phyloP scores from a whole-genome alignment of 192 early-diverging fungal species.

The Backusella australiensis region DNA sequence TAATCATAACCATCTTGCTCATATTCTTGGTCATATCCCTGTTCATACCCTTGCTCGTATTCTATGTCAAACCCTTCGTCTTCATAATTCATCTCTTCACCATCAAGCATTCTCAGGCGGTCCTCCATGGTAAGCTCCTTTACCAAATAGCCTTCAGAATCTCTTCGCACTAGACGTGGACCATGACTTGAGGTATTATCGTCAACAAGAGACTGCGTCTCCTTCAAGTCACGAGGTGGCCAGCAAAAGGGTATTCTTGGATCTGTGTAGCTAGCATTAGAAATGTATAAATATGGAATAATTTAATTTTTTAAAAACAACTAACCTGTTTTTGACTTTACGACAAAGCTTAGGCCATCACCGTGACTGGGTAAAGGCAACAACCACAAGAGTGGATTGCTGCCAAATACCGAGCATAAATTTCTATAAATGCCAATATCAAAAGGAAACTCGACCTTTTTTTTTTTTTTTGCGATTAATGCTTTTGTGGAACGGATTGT shows the following conservation, averaged over 20 bases:
- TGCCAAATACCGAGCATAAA: slow-evolving; percentile 70
- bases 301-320: background rate
- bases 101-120: slow-evolving; percentile 23
- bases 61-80: background rate
- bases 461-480: background rate
- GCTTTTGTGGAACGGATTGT: background rate
- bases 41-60: background rate
- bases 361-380: slow-evolving; percentile 59
- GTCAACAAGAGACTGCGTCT: slow-evolving; percentile 5
- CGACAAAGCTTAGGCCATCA: slow-evolving; percentile 64
- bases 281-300: slow-evolving; percentile 3
- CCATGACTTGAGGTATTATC: background rate
- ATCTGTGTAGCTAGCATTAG: slow-evolving; percentile 14
- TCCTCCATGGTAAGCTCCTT: slow-evolving; percentile 35
- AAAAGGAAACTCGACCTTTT: slow-evolving; percentile 68
- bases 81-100: background rate
- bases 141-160: slow-evolving; percentile 41
- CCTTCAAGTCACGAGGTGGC: slow-evolving; percentile 34
- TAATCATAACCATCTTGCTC: background rate
- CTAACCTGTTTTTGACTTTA: slow-evolving; percentile 44
- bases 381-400: slow-evolving; percentile 64
- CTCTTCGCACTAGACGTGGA: slow-evolving; percentile 27
- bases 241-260: slow-evolving; percentile 19
- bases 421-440: slow-evolving; percentile 75
- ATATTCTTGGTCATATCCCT: background rate